Percentiles rank a stretch among this genome's conserved stretches.
Conservation (phyloP, 805 yeast genomes). For the Kockiozyma suomiensis region DNA sequence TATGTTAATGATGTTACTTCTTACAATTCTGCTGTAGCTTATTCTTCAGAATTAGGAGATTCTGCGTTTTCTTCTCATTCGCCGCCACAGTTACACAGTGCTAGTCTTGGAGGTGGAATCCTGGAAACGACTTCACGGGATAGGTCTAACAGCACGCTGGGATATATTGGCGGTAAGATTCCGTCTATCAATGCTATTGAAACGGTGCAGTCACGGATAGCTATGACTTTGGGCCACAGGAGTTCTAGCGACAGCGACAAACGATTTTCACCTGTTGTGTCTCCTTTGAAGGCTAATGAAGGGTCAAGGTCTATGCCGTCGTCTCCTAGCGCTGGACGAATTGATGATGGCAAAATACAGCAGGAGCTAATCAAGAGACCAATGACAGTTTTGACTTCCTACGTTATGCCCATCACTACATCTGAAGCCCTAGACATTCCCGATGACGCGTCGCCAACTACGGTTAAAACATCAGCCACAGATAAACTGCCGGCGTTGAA, state of each 20-base stretch:
- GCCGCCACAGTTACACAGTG: slow-evolving; percentile 8
- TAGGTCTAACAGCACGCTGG: slow-evolving; percentile 1
- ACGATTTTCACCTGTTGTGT: neutral
- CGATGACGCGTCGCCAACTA: neutral
- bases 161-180: slow-evolving; percentile 18
- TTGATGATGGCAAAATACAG: neutral
- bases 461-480: neutral
- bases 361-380: slow-evolving; percentile 6
- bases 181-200: slow-evolving; percentile 30
- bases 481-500: neutral
- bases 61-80: slow-evolving; percentile 1
- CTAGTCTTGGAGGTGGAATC: slow-evolving; percentile 10
- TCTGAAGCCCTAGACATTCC: slow-evolving; percentile 2
- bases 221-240: slow-evolving; percentile 25
- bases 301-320: neutral
- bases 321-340: neutral
- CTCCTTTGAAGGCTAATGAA: neutral
- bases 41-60: slow-evolving; percentile 1
- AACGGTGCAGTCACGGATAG: slow-evolving; percentile 32
- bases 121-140: slow-evolving; percentile 5
- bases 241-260: slow-evolving; percentile 1
- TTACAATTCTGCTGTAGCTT: neutral
- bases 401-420: neutral
- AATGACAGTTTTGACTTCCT: neutral
- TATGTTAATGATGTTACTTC: slow-evolving; percentile 15